Conservation (phyloP, 2,329 filamentous ascomycete genomes). For the Aspergillus hortae region DNA sequence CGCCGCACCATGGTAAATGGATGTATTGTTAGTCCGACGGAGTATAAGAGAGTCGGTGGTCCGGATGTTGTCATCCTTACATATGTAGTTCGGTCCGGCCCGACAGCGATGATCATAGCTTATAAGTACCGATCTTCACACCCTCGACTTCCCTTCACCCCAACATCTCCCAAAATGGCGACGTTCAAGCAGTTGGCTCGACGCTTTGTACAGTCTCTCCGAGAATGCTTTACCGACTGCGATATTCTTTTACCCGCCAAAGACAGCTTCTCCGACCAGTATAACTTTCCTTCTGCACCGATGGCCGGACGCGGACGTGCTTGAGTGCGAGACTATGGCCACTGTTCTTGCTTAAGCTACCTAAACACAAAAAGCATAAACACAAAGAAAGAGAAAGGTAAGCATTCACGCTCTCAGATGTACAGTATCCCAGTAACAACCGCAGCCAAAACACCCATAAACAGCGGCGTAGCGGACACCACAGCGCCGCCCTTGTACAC, state of each 20-base stretch:
- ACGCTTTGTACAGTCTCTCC: neutral
- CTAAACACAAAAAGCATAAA: neutral
- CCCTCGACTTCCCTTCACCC: neutral
- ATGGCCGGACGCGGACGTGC: neutral
- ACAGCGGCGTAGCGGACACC: neutral
- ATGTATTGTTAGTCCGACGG: neutral
- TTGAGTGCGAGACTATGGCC: neutral
- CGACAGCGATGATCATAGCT: neutral
- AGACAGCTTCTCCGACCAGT: constrained; percentile 2
- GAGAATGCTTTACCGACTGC: constrained; percentile 1
- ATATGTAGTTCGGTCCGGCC: constrained; percentile 3
- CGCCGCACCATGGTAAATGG: neutral
- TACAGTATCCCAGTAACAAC: neutral
- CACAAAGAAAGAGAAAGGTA: neutral
- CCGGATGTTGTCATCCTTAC: neutral
- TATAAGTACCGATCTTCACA: neutral
- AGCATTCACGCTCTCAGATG: neutral
- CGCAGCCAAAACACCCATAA: neutral
- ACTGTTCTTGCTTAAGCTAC: neutral
- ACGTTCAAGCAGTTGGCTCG: neutral
- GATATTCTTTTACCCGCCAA: constrained; percentile 1
- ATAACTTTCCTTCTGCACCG: constrained; percentile 1
- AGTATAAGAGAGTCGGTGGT: too few species aligned
- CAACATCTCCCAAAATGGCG: neutral
- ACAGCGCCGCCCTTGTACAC: neutral